These are phyloP conservation scores for Trichoderma asperellum DNA, from an alignment of 2,329 filamentous ascomycete genomes.

Conservation along the genomic window DNA sequence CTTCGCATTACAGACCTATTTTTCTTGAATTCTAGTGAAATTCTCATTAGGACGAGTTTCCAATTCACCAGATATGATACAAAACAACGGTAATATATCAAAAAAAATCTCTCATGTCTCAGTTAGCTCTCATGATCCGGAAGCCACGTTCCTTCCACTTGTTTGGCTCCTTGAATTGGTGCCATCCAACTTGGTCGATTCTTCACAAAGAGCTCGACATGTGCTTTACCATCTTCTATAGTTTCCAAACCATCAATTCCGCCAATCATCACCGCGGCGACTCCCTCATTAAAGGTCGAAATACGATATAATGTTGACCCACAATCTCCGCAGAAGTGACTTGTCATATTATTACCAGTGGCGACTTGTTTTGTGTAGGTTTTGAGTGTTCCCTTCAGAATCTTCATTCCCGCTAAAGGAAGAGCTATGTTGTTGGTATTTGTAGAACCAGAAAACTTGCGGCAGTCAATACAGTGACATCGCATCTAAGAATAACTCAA, in stretches of 20 bases:
- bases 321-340: not conserved
- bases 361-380: not conserved
- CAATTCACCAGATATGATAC: not conserved
- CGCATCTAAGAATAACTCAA: not conserved
- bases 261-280: not conserved
- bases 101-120: not conserved
- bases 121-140: not conserved
- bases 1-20: too few relatives aligned
- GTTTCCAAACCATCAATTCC: not conserved
- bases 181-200: not conserved
- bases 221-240: not conserved
- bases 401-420: not conserved
- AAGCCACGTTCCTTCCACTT: not conserved
- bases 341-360: not conserved
- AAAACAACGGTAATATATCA: not conserved
- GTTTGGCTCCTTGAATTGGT: not conserved
- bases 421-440: not conserved
- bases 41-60: not conserved
- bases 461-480: not conserved
- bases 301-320: not conserved
- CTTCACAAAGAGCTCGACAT: not conserved
- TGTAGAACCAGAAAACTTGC: not conserved
- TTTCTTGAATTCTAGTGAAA: too few relatives aligned
- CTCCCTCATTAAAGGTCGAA: not conserved
- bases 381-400: not conserved